Percentiles rank a stretch among this genome's conserved stretches.
phyloP scores from a whole-genome alignment of 225 moss, liverwort and hornwort species.

The Polytrichum commune region DNA sequence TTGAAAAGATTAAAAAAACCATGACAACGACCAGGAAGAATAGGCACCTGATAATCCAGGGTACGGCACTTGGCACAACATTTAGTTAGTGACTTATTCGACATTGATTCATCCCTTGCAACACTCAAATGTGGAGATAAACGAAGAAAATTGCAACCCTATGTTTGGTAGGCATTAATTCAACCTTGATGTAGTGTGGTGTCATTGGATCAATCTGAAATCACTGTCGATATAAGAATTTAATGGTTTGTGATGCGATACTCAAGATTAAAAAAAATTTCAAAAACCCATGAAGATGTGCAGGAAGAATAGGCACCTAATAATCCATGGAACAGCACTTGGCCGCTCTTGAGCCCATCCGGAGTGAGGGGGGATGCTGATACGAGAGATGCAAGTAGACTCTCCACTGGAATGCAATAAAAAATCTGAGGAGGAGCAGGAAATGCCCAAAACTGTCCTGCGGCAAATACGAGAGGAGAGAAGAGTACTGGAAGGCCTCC shows the following conservation, averaged over 20 bases:
- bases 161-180: no score
- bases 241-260: not conserved
- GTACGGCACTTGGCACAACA: not conserved
- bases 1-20: not conserved
- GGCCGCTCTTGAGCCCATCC: not conserved
- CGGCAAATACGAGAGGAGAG: conserved; percentile 3
- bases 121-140: not conserved
- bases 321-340: conserved; percentile 32
- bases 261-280: not conserved
- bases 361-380: not conserved
- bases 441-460: conserved; percentile 9
- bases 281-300: not conserved
- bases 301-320: conserved; percentile 25
- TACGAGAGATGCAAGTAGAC: not conserved
- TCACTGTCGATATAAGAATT: no score
- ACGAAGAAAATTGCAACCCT: no score
- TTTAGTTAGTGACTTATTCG: not conserved
- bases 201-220: no score
- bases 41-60: not conserved
- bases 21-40: not conserved
- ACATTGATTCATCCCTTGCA: not conserved
- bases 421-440: not conserved
- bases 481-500: conserved; percentile 38
- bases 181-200: no score
- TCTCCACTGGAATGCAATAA: not conserved